phyloP scores from a whole-genome alignment of 257 asterid genomes.

The Forsythia suspensa region DNA sequence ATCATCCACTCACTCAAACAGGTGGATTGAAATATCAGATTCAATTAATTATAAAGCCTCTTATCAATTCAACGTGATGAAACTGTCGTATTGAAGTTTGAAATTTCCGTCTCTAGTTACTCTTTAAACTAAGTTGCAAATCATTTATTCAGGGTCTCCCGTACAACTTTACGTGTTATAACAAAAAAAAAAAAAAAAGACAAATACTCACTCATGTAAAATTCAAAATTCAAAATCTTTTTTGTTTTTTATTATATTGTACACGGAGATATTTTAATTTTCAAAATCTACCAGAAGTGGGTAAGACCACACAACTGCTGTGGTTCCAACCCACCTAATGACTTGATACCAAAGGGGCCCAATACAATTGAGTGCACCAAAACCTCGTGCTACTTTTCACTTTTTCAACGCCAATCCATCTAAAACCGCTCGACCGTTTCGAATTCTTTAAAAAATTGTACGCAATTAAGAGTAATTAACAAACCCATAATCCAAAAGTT shows the following conservation, averaged over 20 bases:
- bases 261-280: constrained; percentile 28
- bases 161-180: neutral
- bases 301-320: constrained; percentile 48
- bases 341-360: constrained; percentile 42
- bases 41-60: neutral
- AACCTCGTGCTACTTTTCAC: neutral
- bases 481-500: neutral
- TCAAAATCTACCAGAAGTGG: constrained; percentile 18
- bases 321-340: constrained; percentile 60
- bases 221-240: neutral
- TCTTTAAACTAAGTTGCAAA: too few relatives aligned
- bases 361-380: constrained; percentile 16
- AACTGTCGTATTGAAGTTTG: neutral
- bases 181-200: neutral
- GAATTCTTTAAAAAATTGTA: constrained; percentile 16
- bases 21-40: neutral
- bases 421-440: constrained; percentile 59
- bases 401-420: constrained; percentile 30
- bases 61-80: neutral
- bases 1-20: neutral
- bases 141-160: neutral
- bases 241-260: neutral
- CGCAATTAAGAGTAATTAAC: neutral
- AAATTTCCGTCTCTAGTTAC: too few relatives aligned
- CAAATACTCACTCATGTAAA: neutral